Conservation (phyloP, 2,329 filamentous ascomycete species). For the Neonectria ditissima region DNA sequence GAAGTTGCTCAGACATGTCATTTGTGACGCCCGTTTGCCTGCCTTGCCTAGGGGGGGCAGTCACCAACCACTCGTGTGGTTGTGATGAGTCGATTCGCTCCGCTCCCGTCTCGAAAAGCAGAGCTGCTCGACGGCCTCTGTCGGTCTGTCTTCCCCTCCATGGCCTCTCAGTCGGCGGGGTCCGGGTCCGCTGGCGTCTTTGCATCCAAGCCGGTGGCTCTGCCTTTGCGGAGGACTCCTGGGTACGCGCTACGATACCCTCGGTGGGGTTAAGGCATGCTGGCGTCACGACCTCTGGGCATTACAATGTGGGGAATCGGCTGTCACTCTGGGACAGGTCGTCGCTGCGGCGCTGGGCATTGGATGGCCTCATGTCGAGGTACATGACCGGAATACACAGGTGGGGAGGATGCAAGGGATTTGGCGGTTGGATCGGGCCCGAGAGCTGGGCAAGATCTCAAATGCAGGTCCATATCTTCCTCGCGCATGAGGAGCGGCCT, state of each 20-base stretch:
- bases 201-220: slow-evolving; percentile 25
- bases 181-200: slow-evolving; percentile 11
- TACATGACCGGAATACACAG: slow-evolving; percentile 17
- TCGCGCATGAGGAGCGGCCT: slow-evolving; percentile 14
- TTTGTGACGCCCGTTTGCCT: slow-evolving; percentile 20
- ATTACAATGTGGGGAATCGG: slow-evolving; percentile 36
- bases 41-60: background rate
- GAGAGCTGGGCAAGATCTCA: slow-evolving; percentile 19
- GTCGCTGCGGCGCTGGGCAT: slow-evolving; percentile 15
- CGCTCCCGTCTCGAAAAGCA: slow-evolving; percentile 13
- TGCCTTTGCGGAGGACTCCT: slow-evolving; percentile 12
- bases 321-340: slow-evolving; percentile 27
- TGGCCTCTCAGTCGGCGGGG: slow-evolving; percentile 17
- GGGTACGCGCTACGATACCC: slow-evolving; percentile 7
- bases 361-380: slow-evolving; percentile 34
- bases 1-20: slow-evolving; percentile 17
- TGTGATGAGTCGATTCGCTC: slow-evolving; percentile 4
- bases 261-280: slow-evolving; percentile 28
- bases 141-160: background rate
- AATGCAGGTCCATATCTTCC: slow-evolving; percentile 17
- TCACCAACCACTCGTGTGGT: background rate
- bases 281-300: slow-evolving; percentile 28
- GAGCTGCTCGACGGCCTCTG: slow-evolving; percentile 5
- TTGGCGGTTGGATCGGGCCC: slow-evolving; percentile 30
- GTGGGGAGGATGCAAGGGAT: slow-evolving; percentile 31